A percentile compares a stretch with the other conserved stretches of the same genome.
Conservation (phyloP, 2,329 filamentous ascomycete species). For the Phialophora verrucosa region DNA sequence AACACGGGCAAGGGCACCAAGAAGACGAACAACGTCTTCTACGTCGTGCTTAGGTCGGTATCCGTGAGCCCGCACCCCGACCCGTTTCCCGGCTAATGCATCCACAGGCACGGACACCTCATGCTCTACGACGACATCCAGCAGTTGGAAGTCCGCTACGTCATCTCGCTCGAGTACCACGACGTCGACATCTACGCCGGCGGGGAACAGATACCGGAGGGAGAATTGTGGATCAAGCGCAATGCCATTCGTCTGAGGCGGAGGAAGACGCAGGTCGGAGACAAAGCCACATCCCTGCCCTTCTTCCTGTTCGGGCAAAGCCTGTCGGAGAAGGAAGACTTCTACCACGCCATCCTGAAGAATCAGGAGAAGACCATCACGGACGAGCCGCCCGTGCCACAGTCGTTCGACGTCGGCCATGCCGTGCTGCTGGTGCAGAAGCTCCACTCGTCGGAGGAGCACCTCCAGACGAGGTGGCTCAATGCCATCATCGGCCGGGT, state of each 20-base stretch:
- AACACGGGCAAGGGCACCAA: slow-evolving; percentile 50
- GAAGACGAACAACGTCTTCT: slow-evolving; percentile 85
- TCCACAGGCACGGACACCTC: slow-evolving; percentile 79
- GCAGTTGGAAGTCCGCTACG: slow-evolving; percentile 93
- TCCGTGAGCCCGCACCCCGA: slow-evolving; percentile 51
- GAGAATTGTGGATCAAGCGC: slow-evolving; percentile 93
- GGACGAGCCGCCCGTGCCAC: slow-evolving; percentile 68
- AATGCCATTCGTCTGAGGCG: slow-evolving; percentile 85
- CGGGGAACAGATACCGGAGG: slow-evolving; percentile 78
- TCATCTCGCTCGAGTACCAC: slow-evolving; percentile 90
- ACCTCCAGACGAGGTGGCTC: slow-evolving; percentile 87
- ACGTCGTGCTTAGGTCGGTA: slow-evolving; percentile 80
- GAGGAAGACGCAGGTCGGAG: slow-evolving; percentile 59
- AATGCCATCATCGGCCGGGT: slow-evolving; percentile 88
- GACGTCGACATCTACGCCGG: slow-evolving; percentile 84
- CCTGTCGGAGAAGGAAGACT: slow-evolving; percentile 95
- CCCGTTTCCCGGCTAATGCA: slow-evolving; percentile 62
- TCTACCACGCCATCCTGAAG: slow-evolving; percentile 89
- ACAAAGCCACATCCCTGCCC: slow-evolving; percentile 71
- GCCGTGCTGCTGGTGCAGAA: slow-evolving; percentile 89
- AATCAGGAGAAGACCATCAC: slow-evolving; percentile 74
- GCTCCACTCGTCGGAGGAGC: slow-evolving; percentile 89
- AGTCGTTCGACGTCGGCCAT: slow-evolving; percentile 80
- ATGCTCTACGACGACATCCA: slow-evolving; percentile 98
- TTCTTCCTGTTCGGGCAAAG: slow-evolving; percentile 96